Base-by-base conservation (phyloP, 176 grass and related monocot genomes). In the Lolium multiflorum region DNA sequence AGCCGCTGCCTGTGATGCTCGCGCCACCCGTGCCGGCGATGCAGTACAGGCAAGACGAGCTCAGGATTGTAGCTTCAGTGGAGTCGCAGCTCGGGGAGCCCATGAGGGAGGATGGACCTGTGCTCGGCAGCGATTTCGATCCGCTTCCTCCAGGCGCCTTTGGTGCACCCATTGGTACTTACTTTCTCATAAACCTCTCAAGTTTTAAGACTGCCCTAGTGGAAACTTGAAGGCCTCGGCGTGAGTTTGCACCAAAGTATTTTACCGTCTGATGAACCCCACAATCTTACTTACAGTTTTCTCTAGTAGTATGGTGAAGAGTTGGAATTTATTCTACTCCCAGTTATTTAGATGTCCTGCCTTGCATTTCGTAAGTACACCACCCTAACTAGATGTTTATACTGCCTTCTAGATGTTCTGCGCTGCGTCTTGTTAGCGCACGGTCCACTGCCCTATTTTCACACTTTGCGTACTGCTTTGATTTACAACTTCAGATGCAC, bases 81-180 rank as follows among this genome's bases (percentile, higher is more conserved):
- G 97, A 96, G 78, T 85, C 92, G 6, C 92, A 94, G 87, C 92
- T 99, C 3, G 97, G 94, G 21, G 89, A 91, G 76, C 82, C 94
- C 0, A 47, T 99, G 84, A 96, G 97, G 85, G 92, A 92, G 52
- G 94, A 99, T 31, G 97, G 97, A 15, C 97, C 97, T 2, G 79
- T 96, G 22, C 97, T 99, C 43, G 97, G 97, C 2, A 80, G 81
- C 38, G 90, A 93, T 26, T 99, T 99, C 63, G 97, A 99, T 69
- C 92, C 89, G 8, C 82, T 99, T 84, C 97, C 97, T 75, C 97
- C 97, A 81, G 97, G 97, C 14, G 90, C 97, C 26, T 99, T 99
- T 85, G 97, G 97, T 59, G 94, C 94, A 82, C 97, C 97, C 31
- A 89, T 99, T 71, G 97, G 97, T 99, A 94, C 48, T 48, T 35